These are phyloP conservation scores for Inonotus hispidus DNA, from an alignment of 1,284 basidiomycete genomes.

Conservation along the genomic window DNA sequence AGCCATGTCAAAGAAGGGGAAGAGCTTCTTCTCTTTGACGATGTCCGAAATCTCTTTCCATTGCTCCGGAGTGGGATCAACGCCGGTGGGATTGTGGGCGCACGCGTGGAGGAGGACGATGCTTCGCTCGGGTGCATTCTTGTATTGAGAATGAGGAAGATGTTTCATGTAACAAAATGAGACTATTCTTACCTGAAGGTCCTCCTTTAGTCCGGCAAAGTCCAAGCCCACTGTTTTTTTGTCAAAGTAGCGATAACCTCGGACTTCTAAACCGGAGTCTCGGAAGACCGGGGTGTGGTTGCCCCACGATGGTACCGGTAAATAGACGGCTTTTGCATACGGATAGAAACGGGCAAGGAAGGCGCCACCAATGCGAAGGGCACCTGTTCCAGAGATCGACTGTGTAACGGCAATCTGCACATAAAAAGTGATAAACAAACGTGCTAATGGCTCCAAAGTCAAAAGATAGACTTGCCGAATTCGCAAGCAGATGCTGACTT, in stretches of 20 bases:
- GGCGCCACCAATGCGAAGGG: conserved; percentile 92
- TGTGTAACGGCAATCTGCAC: conserved; percentile 87
- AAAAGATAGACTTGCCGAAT: conserved; percentile 53
- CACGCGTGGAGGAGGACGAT: conserved; percentile 89
- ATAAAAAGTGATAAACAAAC: conserved; percentile 13
- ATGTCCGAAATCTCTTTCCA: conserved; percentile 92
- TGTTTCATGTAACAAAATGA: background rate
- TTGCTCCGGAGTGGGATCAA: conserved; percentile 92
- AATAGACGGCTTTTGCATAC: conserved; percentile 84
- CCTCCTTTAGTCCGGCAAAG: conserved; percentile 87
- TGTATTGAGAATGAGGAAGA: conserved; percentile 4
- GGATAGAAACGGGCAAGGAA: conserved; percentile 93
- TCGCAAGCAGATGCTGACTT: conserved; percentile 68
- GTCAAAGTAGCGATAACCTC: conserved; percentile 93
- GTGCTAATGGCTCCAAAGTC: conserved; percentile 11
- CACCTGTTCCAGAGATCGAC: conserved; percentile 97
- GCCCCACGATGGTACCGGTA: conserved; percentile 95
- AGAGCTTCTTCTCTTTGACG: conserved; percentile 81
- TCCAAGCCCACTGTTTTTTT: conserved; percentile 91
- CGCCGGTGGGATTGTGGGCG: conserved; percentile 97
- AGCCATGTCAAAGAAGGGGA: conserved; percentile 97
- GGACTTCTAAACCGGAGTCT: conserved; percentile 92
- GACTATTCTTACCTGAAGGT: conserved; percentile 61
- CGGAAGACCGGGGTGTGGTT: conserved; percentile 89
- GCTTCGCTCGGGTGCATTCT: conserved; percentile 74